A percentile compares a stretch with the other conserved stretches of the same genome.
Evolutionary conservation across 768 basidiomycete genomes (phyloP).

Genomic region (Nidularia sp.): DNA sequence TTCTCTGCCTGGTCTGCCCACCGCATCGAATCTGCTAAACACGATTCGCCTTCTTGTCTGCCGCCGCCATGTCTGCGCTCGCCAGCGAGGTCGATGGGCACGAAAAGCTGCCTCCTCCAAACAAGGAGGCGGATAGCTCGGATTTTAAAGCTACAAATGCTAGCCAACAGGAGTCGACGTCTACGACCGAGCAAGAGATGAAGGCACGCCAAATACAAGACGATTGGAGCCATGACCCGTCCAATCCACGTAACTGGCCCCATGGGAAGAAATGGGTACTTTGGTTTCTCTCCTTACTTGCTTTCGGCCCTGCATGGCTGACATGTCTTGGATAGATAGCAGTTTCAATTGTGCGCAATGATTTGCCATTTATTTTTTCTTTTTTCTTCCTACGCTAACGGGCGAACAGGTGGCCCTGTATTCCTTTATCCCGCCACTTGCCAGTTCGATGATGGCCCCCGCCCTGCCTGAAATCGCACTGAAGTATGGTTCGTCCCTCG

Average conservation of each 20-base stretch:
- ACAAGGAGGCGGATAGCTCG: too few species aligned
- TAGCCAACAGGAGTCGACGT: too few species aligned
- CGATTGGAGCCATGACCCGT: not conserved
- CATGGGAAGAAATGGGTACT: not conserved
- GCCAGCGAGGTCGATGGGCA: too few species aligned
- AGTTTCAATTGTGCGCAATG: not conserved
- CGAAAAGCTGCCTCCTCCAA: too few species aligned
- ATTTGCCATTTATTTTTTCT: not conserved
- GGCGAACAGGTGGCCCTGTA: conserved; percentile 34
- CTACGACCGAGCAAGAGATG: too few species aligned
- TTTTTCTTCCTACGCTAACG: not conserved
- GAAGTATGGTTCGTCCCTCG: conserved; percentile 24
- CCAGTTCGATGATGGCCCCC: conserved; percentile 57
- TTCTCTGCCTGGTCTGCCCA: too few species aligned
- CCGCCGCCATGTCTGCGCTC: too few species aligned
- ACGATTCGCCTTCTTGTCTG: too few species aligned
- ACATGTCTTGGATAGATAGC: not conserved
- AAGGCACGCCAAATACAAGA: too few species aligned
- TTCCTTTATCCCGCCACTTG: conserved; percentile 29
- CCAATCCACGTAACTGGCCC: not conserved
- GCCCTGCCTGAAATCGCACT: conserved; percentile 52
- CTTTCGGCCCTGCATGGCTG: not conserved
- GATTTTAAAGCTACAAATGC: too few species aligned
- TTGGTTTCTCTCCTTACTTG: not conserved
- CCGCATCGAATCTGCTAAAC: too few species aligned